Conservation (phyloP, 768 basidiomycete genomes). For the Tricholoma furcatifolium region DNA sequence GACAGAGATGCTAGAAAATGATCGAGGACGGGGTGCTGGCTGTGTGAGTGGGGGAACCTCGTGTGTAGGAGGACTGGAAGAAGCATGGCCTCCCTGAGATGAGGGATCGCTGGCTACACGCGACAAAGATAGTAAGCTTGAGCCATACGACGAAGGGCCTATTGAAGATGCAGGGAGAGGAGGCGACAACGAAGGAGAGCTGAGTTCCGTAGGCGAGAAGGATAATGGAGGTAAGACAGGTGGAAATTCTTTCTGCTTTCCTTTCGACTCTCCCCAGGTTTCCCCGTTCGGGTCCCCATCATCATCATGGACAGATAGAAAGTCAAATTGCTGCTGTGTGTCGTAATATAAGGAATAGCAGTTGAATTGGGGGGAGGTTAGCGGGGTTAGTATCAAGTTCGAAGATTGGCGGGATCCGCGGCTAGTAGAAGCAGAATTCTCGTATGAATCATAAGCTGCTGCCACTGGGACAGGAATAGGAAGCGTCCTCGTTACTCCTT, state of each 20-base stretch:
- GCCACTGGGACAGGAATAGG: slow-evolving; percentile 39
- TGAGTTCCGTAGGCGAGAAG: slow-evolving; percentile 55
- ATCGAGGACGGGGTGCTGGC: slow-evolving; percentile 48
- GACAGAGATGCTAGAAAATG: slow-evolving; percentile 53
- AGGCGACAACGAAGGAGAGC: slow-evolving; percentile 38
- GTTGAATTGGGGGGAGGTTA: slow-evolving; percentile 21
- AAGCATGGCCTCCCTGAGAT: slow-evolving; percentile 5
- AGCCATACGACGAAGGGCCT: slow-evolving; percentile 40
- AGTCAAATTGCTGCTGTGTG: slow-evolving; percentile 15
- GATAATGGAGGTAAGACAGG: slow-evolving; percentile 66
- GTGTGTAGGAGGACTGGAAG: slow-evolving; percentile 16
- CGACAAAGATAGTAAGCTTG: slow-evolving; percentile 14
- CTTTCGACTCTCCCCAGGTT: slow-evolving; percentile 30
- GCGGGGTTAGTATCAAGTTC: slow-evolving; percentile 23
- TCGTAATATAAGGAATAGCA: slow-evolving; percentile 5
- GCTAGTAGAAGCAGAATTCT: slow-evolving; percentile 26
- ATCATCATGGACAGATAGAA: slow-evolving; percentile 11
- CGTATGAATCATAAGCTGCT: slow-evolving; percentile 40
- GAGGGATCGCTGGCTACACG: slow-evolving; percentile 10
- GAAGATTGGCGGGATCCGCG: slow-evolving; percentile 20
- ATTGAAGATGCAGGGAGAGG: slow-evolving; percentile 29
- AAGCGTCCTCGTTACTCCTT: slow-evolving; percentile 52
- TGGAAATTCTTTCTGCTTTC: slow-evolving; percentile 62
- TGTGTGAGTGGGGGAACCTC: slow-evolving; percentile 25
- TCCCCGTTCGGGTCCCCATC: slow-evolving; percentile 4